These are phyloP conservation scores for Pyrenopolyporus hunteri DNA, from an alignment of 495 filamentous ascomycete genomes.

Conservation along the genomic window DNA sequence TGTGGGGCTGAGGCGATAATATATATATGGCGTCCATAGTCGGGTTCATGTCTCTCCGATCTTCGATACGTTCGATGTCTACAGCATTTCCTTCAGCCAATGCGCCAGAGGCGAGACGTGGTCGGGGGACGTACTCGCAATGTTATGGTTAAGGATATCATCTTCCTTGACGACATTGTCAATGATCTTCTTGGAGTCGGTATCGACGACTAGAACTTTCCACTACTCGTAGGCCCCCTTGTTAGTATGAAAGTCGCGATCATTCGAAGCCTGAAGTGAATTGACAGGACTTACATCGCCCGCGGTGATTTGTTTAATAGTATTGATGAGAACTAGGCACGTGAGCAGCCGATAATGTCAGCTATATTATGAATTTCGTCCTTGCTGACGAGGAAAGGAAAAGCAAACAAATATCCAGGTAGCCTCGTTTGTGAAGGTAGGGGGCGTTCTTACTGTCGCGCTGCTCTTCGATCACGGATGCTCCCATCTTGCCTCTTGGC, in stretches of 20 bases:
- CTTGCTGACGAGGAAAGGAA: background rate
- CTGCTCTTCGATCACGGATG: constrained; percentile 51
- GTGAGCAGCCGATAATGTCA: constrained; percentile 12
- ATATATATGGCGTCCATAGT: constrained; percentile 95
- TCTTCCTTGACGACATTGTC: constrained; percentile 90
- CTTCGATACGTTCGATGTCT: constrained; percentile 94
- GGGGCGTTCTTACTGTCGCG: constrained; percentile 46
- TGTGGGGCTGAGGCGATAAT: constrained; percentile 79
- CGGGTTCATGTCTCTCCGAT: constrained; percentile 75
- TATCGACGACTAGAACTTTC: constrained; percentile 93
- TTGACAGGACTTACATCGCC: constrained; percentile 55
- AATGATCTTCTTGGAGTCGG: constrained; percentile 76
- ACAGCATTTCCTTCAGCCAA: constrained; percentile 35
- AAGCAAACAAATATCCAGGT: no score
- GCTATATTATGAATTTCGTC: background rate
- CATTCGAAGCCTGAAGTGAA: constrained; percentile 9
- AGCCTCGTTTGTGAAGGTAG: constrained; percentile 8
- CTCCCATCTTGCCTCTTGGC: constrained; percentile 43
- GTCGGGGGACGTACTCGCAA: constrained; percentile 73
- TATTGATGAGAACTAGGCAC: constrained; percentile 56
- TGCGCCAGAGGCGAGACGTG: constrained; percentile 12
- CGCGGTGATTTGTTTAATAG: constrained; percentile 59
- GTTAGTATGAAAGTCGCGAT: constrained; percentile 18
- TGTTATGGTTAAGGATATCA: constrained; percentile 92
- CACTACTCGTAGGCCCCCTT: constrained; percentile 62